Evolutionary conservation across 345 rosid species (phyloP).

Genomic region (Nephelium lappaceum): DNA sequence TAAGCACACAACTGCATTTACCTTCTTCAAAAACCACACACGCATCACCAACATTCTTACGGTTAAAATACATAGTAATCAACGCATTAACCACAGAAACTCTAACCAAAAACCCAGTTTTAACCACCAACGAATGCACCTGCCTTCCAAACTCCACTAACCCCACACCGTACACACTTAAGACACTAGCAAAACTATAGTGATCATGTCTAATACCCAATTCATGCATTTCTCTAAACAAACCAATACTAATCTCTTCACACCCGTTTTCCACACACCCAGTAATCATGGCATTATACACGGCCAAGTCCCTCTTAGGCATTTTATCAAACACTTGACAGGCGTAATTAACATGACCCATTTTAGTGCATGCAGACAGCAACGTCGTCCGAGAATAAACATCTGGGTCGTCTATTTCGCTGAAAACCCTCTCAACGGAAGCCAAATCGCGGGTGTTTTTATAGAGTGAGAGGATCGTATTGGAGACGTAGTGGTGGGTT

Average conservation of each 20-base stretch:
- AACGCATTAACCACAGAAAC: slow-evolving; percentile 64
- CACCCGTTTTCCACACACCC: slow-evolving; percentile 60
- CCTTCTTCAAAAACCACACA: slow-evolving; percentile 52
- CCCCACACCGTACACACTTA: slow-evolving; percentile 53
- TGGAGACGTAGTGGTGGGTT: slow-evolving; percentile 50
- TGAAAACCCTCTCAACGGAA: slow-evolving; percentile 49
- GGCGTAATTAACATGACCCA: slow-evolving; percentile 52
- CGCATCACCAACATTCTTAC: slow-evolving; percentile 40
- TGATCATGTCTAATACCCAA: slow-evolving; percentile 59
- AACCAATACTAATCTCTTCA: slow-evolving; percentile 44
- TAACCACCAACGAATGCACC: slow-evolving; percentile 61
- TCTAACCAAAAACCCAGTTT: slow-evolving; percentile 49
- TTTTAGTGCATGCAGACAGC: slow-evolving; percentile 47
- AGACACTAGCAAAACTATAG: slow-evolving; percentile 65
- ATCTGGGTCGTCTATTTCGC: slow-evolving; percentile 59
- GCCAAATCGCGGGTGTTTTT: slow-evolving; percentile 39
- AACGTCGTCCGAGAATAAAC: slow-evolving; percentile 74
- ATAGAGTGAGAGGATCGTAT: slow-evolving; percentile 66
- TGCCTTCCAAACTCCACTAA: slow-evolving; percentile 56
- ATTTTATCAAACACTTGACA: slow-evolving; percentile 58
- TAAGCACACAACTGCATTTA: slow-evolving; percentile 29
- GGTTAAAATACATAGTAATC: slow-evolving; percentile 66
- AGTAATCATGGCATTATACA: slow-evolving; percentile 81
- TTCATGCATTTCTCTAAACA: slow-evolving; percentile 61
- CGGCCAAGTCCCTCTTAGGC: slow-evolving; percentile 44